Percentiles rank a stretch among this genome's conserved stretches.
Evolutionary conservation across 768 basidiomycete genomes (phyloP).

Genomic region (Agrocybe praecox): DNA sequence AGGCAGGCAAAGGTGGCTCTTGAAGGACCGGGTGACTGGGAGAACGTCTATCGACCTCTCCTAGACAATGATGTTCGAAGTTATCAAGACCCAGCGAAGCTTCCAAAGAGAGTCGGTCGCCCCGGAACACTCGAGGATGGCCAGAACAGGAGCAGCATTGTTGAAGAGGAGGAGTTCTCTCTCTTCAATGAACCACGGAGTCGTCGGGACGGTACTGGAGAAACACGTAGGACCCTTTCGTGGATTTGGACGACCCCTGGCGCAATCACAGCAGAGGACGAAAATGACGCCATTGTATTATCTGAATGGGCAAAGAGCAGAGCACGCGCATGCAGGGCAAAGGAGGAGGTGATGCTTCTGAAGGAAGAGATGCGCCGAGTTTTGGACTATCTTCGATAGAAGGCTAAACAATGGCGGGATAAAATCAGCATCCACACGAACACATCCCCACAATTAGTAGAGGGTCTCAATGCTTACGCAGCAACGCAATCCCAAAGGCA

Average conservation of each 20-base stretch:
- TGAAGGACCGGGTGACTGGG: slow-evolving; percentile 12
- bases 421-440: too few relatives aligned
- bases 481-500: too few relatives aligned
- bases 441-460: too few relatives aligned
- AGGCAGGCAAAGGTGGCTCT: slow-evolving; percentile 10
- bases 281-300: not conserved
- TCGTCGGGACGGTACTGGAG: not conserved
- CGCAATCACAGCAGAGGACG: not conserved
- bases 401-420: not conserved
- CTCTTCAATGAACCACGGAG: too few relatives aligned
- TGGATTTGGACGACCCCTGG: not conserved
- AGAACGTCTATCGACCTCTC: slow-evolving; percentile 3
- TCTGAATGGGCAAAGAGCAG: not conserved
- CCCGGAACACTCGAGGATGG: slow-evolving; percentile 21
- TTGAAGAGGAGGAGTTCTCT: too few relatives aligned
- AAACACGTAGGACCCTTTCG: not conserved
- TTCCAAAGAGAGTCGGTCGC: not conserved
- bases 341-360: not conserved
- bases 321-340: not conserved
- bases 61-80: slow-evolving; percentile 12
- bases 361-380: not conserved
- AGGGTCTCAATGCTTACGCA: too few relatives aligned
- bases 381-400: not conserved
- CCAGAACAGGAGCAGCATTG: too few relatives aligned
- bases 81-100: slow-evolving; percentile 13